Percentiles rank a stretch among this genome's conserved stretches.
Conservation (phyloP, 306 rosid species). For the Lablab purpureus region DNA sequence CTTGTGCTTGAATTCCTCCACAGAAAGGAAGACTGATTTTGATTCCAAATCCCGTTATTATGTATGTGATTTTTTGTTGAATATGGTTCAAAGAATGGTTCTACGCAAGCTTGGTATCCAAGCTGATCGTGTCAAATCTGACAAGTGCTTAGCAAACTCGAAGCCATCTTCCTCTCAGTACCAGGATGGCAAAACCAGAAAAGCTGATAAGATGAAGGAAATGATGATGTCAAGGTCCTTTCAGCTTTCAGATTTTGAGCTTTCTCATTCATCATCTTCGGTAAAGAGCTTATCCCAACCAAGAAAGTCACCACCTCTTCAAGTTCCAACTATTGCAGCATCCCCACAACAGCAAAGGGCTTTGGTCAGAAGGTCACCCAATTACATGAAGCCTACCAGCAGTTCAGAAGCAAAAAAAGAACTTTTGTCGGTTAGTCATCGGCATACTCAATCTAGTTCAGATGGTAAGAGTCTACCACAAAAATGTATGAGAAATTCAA, state of each 20-base stretch:
- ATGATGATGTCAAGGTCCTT: constrained; percentile 66
- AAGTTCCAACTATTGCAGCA: constrained; percentile 47
- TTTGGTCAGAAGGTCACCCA: constrained; percentile 54
- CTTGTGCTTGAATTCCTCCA: constrained; percentile 50
- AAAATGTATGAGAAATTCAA: constrained; percentile 44
- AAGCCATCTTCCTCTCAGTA: constrained; percentile 54
- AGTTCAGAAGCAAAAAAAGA: constrained; percentile 76
- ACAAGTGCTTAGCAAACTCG: constrained; percentile 48
- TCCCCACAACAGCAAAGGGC: constrained; percentile 52
- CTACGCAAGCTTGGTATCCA: constrained; percentile 60
- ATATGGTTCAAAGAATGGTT: constrained; percentile 73
- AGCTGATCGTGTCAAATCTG: constrained; percentile 55
- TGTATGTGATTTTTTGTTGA: constrained; percentile 46
- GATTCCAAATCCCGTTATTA: constrained; percentile 42
- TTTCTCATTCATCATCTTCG: constrained; percentile 49
- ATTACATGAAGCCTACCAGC: constrained; percentile 85
- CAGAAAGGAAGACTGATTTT: constrained; percentile 43
- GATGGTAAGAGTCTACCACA: constrained; percentile 53
- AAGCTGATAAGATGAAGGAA: constrained; percentile 62
- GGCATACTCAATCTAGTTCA: constrained; percentile 41
- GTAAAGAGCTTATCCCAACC: constrained; percentile 52
- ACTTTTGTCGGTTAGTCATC: constrained; percentile 52
- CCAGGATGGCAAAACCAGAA: constrained; percentile 63
- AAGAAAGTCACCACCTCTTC: constrained; percentile 54
- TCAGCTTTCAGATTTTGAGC: constrained; percentile 64